A percentile compares a stretch with the other conserved stretches of the same genome.
phyloP scores from a whole-genome alignment of 129 eudicot genomes.

The Ambrosia artemisiifolia region DNA sequence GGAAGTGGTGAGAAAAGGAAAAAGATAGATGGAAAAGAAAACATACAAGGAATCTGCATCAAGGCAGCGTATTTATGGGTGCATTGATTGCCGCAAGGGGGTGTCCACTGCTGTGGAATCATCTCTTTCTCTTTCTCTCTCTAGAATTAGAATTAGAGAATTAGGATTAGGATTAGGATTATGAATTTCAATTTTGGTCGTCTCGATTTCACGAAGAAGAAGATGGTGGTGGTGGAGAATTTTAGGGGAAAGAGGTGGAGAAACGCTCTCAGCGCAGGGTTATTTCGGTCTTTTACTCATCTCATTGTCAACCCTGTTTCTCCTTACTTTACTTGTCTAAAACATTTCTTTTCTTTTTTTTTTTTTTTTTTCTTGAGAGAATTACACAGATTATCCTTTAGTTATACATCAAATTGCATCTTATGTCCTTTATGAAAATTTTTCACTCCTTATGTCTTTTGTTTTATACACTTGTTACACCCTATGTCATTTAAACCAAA shows the following conservation, averaged over 20 bases:
- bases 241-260: slow-evolving; percentile 20
- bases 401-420: too few relatives aligned
- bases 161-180: too few relatives aligned
- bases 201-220: slow-evolving; percentile 13
- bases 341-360: slow-evolving; percentile 29
- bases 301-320: neutral
- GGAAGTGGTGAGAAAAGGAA: neutral
- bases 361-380: too few relatives aligned
- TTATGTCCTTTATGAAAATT: too few relatives aligned
- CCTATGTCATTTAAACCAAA: too few relatives aligned
- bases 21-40: neutral
- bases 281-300: neutral
- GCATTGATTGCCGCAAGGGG: slow-evolving; percentile 87
- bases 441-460: too few relatives aligned
- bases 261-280: neutral
- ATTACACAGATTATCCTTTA: too few relatives aligned
- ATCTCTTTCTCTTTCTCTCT: slow-evolving; percentile 30
- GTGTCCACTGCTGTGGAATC: slow-evolving; percentile 79
- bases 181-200: neutral
- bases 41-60: slow-evolving; percentile 86
- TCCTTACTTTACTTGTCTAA: neutral
- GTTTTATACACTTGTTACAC: too few relatives aligned
- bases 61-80: slow-evolving; percentile 81
- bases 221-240: slow-evolving; percentile 8
- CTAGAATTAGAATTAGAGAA: too few relatives aligned